These are phyloP conservation scores for Lojkania enalia DNA, from an alignment of 2,329 filamentous ascomycete species.

Conservation along the genomic window DNA sequence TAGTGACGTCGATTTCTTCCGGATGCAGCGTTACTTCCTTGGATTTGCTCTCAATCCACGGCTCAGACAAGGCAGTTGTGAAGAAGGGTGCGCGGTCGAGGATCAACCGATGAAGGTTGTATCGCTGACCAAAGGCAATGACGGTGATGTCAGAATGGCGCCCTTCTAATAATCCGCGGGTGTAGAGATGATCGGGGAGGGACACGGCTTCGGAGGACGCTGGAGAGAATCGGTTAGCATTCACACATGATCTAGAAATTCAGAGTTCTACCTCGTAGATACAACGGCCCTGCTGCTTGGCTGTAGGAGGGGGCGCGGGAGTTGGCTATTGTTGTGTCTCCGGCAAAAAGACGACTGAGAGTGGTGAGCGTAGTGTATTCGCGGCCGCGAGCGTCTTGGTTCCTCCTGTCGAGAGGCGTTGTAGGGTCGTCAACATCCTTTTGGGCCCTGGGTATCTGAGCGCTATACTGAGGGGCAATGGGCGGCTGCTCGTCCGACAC, in stretches of 20 bases:
- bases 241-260: neutral
- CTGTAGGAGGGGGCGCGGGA: constrained; percentile 50
- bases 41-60: constrained; percentile 59
- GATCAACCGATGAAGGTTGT: constrained; percentile 58
- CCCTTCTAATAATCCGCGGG: constrained; percentile 55
- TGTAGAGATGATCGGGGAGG: constrained; percentile 57
- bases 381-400: constrained; percentile 32
- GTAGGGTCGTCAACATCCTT: constrained; percentile 56
- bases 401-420: constrained; percentile 41
- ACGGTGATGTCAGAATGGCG: constrained; percentile 59
- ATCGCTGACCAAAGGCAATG: constrained; percentile 56
- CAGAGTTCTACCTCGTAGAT: constrained; percentile 31
- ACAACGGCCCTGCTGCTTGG: constrained; percentile 39
- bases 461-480: constrained; percentile 35
- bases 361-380: constrained; percentile 49
- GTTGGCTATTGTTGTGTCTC: constrained; percentile 37
- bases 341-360: constrained; percentile 51
- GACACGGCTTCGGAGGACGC: constrained; percentile 45
- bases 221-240: constrained; percentile 22
- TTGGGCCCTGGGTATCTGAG: constrained; percentile 48
- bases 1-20: constrained; percentile 58
- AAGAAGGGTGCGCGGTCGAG: constrained; percentile 62
- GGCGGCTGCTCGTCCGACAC: constrained; percentile 31
- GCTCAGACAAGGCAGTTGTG: constrained; percentile 56
- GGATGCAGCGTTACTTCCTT: constrained; percentile 58